Base-by-base conservation (phyloP, 345 rosid genomes). In the Zanthoxylum bungeanum region DNA sequence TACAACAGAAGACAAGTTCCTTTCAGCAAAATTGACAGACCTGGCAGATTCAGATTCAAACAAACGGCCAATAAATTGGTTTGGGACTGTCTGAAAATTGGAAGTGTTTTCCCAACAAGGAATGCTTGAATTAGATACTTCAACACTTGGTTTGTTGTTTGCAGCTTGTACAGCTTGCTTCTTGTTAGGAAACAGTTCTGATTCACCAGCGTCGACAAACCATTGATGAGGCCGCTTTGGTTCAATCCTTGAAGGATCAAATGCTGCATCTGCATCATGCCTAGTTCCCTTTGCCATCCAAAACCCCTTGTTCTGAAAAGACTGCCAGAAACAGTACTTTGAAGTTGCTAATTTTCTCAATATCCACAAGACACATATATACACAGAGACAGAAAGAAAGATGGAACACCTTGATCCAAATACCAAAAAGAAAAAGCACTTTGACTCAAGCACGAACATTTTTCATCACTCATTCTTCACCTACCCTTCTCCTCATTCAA, bases 101-200 rank as follows among this genome's bases (percentile, higher is more conserved):
- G 92, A 72, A 25, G 87, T 52, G 56, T 77, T 85, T 28, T 84
- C 87, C 98, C 98, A 93, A 33, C 82, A 69, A 78, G 88, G 71
- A 78, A 77, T 79, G 66, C 75, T 71, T 37, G 85, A 69, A 73
- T 64, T 71, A 55, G 86, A 60, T 50, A 79, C 61, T 39, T 78
- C 89, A 62, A 82, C 73, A 36, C 72, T 69, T 27, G 80, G 36
- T 46, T 72, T 73, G 47, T 79, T 75, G 46, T 65, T 68, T 59
- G 86, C 81, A 72, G 77, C 82, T 65, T 85, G 86, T 24, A 80
- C 70, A 19, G 89, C 90, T 83, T 86, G 97, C 80, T 85, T 93
- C 85, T 91, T 91, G 85, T 83, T 87, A 10, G 93, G 85, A 65
- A 87, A 87, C 73, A 89, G 66, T 78, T 88, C 94, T 0, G 91